Base-by-base conservation (phyloP, 1,284 basidiomycete species). In the Malassezia yamatoensis region DNA sequence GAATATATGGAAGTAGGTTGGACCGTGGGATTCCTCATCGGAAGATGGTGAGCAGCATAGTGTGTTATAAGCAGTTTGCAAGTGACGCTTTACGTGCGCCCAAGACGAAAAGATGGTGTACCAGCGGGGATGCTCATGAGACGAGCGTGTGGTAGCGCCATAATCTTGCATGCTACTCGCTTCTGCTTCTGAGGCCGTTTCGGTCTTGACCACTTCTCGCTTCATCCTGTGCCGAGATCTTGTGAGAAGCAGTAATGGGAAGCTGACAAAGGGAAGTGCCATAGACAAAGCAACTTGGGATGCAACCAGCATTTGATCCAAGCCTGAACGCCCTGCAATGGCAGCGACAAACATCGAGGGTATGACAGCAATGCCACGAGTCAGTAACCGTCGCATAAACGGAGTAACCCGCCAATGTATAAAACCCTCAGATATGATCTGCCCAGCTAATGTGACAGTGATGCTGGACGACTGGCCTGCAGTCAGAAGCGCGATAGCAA, bases 351-450 rank as follows among this genome's bases (percentile, higher is more conserved):
- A 78, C 69, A 90, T 81, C 11, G 88, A 85, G 1, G 93, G 93
- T n/a, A 94, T 79, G 35, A 96, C 82, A 4, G 87, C 85, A 20
- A 96, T 80, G 7, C 85, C 76, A 5, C 93, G 84, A 1, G 93
- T 98, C 49, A 90, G 66, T 4, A 93, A 76, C 8, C 91, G 83
- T 9, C 91, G 83, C 40, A 87, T 68, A 43, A 88, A 80, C 11
- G 90, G 87, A 53, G 87, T 86, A 46, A 89, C 81, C 50, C 82
- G 81, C 91, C 91, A 96, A 54, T 83, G 82, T 59, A 98, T 81
- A 76, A 96, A 94, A 0, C 93, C 93, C 76, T 96, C 93, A 0
- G 85, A 86, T 34, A 96, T 86, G 42, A 90, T 85, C 76, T 96
- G 80, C 0, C 91, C 93, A 0, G 90, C 87, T 11, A 96, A 80